These are phyloP conservation scores for Cryptosporidium sp. DNA, from an alignment of 169 alveolate species.

Conservation along the genomic window DNA sequence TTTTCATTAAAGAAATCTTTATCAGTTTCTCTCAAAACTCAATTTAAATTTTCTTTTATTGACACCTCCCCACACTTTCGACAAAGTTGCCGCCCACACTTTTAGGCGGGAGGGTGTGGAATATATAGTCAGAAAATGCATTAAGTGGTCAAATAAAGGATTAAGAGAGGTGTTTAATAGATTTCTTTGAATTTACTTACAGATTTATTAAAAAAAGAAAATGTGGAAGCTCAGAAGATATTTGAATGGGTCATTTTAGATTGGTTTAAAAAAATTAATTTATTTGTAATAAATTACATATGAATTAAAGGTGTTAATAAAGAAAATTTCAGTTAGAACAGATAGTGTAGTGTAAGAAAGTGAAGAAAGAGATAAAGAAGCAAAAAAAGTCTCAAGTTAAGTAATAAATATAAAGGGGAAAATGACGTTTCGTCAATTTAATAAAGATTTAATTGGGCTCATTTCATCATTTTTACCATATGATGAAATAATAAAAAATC, in stretches of 20 bases:
- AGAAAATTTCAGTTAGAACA: neutral
- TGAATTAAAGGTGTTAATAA: neutral
- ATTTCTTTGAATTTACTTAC: no score
- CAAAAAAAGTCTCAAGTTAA: neutral
- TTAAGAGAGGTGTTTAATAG: neutral
- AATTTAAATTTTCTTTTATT: no score
- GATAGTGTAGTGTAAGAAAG: neutral
- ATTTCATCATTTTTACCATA: constrained; percentile 52
- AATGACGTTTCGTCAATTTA: neutral
- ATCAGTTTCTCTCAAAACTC: no score
- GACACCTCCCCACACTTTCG: neutral
- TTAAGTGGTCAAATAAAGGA: constrained; percentile 38
- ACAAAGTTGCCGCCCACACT: neutral
- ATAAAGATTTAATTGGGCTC: constrained; percentile 43
- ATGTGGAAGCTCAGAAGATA: neutral
- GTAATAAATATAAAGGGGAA: neutral
- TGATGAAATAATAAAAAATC: constrained; percentile 26
- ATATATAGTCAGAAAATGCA: constrained; percentile 17
- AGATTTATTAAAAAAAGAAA: neutral
- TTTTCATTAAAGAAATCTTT: no score
- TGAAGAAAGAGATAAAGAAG: no score
- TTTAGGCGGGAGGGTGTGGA: constrained; percentile 17
- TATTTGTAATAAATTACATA: no score
- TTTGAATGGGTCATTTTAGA: neutral
- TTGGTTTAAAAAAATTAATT: no score